Base-by-base conservation (phyloP, 169 alveolate species). In the Plasmodium vivax region DNA sequence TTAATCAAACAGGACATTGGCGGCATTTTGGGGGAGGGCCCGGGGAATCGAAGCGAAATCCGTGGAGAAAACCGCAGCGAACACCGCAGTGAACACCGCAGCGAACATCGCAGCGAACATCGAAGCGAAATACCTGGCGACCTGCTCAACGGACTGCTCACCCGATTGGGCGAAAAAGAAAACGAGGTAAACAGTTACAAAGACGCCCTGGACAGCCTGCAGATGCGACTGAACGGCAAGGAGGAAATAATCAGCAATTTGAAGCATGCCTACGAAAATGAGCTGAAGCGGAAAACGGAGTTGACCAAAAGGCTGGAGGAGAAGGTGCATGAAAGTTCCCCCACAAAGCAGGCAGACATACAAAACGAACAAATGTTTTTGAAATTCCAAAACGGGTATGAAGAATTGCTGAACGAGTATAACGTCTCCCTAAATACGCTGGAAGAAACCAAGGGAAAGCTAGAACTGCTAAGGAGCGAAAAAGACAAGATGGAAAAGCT, bases 181-280 rank as follows among this genome's bases (percentile, higher is more conserved):
- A n/a, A 47, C 3, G 94, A 88, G 51, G 73, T 88, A 80, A 80
- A 80, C 43, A 71, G 80, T 12, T 88, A 88, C 73, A 74, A 88
- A 43, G 73, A 36, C 14, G 82, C 51, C 8, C 27, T 88, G 30
- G 38, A 88, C 68, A 88, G 83, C 36, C 68, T 88, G 83, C 30
- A 77, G 27, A 8, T 62, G 36, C 85, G 54, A 27, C 14, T 88
- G n/a, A 41, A 88, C 62, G 27, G 41, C 32, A 88, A 88, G 73
- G 94, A 88, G 72, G 90, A 81, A 79, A 81, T 74, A 88, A 80
- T 88, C 43, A 68, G 62, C 19, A 80, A 88, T 41, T 79, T 88
- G 73, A 88, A 88, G 51, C 12, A 36, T 41, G 54, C 72, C 16
- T 88, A 62, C 72, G 90, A 81, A 41, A 81, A 88, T 41, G 85